Conservation (phyloP, 371 early-diverging fungal genomes). For the Apophysomyces variabilis region DNA sequence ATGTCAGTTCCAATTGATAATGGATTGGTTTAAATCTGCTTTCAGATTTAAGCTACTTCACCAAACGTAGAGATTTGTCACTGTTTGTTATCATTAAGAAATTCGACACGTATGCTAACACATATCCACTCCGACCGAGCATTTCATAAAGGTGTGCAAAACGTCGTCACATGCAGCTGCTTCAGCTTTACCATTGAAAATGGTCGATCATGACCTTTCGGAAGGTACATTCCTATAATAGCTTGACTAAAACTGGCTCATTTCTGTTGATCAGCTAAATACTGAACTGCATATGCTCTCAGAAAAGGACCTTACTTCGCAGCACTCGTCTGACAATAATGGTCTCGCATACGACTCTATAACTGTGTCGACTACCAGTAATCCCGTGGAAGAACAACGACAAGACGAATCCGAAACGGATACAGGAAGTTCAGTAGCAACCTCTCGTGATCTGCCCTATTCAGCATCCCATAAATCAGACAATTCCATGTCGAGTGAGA, state of each 20-base stretch:
- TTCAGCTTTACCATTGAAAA: not conserved
- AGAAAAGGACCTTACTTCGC: not conserved
- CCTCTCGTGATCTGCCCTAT: not conserved
- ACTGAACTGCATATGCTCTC: not conserved
- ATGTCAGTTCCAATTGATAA: no score
- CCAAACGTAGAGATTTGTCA: no score
- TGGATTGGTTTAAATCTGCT: no score
- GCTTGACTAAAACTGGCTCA: not conserved
- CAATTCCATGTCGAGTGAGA: not conserved
- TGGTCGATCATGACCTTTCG: constrained; percentile 10
- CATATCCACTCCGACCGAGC: no score
- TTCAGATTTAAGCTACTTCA: no score
- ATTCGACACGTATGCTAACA: no score
- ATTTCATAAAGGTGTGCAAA: no score
- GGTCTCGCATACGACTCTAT: not conserved
- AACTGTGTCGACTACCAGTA: not conserved
- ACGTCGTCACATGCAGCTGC: no score
- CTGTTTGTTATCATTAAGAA: no score
- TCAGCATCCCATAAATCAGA: not conserved
- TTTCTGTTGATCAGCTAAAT: not conserved
- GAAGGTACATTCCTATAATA: not conserved
- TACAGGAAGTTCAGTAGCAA: not conserved
- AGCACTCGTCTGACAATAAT: not conserved
- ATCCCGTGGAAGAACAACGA: not conserved
- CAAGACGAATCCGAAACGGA: not conserved